Evolutionary conservation across 257 asterid genomes (phyloP).

Genomic region (Ehretia macrophylla): DNA sequence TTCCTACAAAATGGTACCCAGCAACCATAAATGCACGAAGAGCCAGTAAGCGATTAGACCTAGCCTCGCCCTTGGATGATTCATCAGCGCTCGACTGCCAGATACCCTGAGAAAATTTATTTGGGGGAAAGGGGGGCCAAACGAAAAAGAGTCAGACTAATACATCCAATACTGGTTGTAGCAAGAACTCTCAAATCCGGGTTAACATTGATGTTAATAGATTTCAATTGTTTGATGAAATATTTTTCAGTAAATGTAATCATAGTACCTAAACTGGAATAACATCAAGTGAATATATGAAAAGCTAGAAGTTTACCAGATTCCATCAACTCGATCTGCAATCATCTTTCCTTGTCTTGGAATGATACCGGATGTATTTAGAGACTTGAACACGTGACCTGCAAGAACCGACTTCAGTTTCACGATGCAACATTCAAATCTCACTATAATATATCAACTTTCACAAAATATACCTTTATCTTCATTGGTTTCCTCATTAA

Average conservation of each 20-base stretch:
- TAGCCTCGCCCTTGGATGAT: conserved; percentile 85
- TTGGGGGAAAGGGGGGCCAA: too few relatives aligned
- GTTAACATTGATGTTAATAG: too few relatives aligned
- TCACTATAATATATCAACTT: background rate
- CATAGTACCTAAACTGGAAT: conserved; percentile 1
- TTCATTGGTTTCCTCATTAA: conserved; percentile 55
- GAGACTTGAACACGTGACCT: conserved; percentile 87
- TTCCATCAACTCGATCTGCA: conserved; percentile 89
- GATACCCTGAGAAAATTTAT: conserved; percentile 62
- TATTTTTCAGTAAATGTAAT: too few relatives aligned
- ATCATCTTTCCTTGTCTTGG: conserved; percentile 88
- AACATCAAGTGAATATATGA: background rate
- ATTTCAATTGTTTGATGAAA: too few relatives aligned
- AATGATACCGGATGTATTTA: conserved; percentile 71
- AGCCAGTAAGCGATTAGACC: conserved; percentile 77
- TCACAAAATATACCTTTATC: conserved; percentile 64
- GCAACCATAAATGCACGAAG: conserved; percentile 73
- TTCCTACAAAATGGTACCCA: conserved; percentile 67
- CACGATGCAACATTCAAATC: conserved; percentile 4
- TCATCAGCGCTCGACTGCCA: conserved; percentile 81
- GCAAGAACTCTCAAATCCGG: too few relatives aligned
- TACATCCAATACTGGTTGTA: background rate
- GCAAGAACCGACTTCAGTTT: conserved; percentile 22
- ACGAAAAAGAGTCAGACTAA: background rate
- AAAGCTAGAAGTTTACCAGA: conserved; percentile 44